phyloP scores from a whole-genome alignment of 106 monocot genomes.

The Phalaenopsis equestris region DNA sequence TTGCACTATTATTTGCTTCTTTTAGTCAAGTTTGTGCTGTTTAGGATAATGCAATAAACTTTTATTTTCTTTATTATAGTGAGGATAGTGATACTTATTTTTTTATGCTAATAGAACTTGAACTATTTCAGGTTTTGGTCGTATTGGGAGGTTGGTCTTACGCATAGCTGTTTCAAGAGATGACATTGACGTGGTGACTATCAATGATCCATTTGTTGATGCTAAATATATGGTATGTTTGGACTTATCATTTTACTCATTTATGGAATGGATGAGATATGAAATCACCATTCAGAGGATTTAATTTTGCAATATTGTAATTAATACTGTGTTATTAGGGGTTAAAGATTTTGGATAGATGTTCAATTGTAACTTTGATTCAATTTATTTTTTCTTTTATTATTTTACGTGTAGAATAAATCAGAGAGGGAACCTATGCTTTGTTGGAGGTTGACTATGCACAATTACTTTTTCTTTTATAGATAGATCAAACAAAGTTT shows the following conservation, averaged over 20 bases:
- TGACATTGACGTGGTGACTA: constrained; percentile 82
- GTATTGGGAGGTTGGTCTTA: constrained; percentile 90
- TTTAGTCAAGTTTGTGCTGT: not conserved
- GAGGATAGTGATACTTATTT: not conserved
- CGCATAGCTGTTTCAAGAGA: constrained; percentile 82
- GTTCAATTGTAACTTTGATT: no score
- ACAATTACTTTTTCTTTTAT: no score
- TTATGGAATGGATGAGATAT: no score
- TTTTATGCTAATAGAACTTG: not conserved
- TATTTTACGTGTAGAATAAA: no score
- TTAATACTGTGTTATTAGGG: no score
- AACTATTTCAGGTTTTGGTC: constrained; percentile 63
- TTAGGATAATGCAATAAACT: not conserved
- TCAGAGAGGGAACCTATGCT: no score
- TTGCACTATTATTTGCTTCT: not conserved
- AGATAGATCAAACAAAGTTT: no score
- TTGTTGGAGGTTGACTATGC: no score
- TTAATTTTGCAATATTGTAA: no score
- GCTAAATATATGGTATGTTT: constrained; percentile 86
- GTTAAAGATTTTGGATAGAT: no score
- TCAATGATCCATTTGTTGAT: constrained; percentile 98
- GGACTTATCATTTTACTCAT: not conserved
- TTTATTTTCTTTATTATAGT: not conserved
- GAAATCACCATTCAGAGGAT: no score
- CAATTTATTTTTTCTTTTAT: no score